Evolutionary conservation across 768 basidiomycete species (phyloP).

Genomic region (Tubosaeta sp.): DNA sequence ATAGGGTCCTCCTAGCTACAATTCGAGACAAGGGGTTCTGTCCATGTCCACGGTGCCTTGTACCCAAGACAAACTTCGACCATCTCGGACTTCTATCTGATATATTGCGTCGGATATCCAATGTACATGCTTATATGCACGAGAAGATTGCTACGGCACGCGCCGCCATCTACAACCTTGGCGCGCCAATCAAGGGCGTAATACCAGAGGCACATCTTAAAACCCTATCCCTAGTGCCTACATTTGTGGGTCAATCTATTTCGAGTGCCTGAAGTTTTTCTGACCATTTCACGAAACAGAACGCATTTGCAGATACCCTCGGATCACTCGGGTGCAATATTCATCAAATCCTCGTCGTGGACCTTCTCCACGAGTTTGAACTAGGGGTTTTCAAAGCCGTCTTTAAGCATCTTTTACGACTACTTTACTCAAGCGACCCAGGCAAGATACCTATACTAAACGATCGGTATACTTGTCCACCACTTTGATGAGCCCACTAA

Average conservation of each 20-base stretch:
- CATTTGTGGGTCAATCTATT: slow-evolving; percentile 4
- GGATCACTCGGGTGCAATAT: slow-evolving; percentile 19
- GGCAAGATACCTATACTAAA: slow-evolving; percentile 21
- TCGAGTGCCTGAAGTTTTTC: neutral
- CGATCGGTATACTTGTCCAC: slow-evolving; percentile 10
- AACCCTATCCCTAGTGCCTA: slow-evolving; percentile 8
- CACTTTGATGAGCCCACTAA: no score
- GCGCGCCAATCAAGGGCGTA: slow-evolving; percentile 9
- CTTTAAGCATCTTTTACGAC: slow-evolving; percentile 34
- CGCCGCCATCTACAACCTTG: slow-evolving; percentile 8
- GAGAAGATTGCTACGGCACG: neutral
- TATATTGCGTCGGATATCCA: neutral
- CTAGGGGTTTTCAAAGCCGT: slow-evolving; percentile 37
- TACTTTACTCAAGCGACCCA: slow-evolving; percentile 20
- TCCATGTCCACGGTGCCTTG: slow-evolving; percentile 29
- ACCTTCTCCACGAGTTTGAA: slow-evolving; percentile 41
- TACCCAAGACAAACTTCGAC: slow-evolving; percentile 12
- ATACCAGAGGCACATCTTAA: slow-evolving; percentile 9
- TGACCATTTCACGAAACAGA: slow-evolving; percentile 23
- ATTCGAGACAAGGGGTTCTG: slow-evolving; percentile 27
- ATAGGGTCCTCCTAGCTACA: slow-evolving; percentile 25
- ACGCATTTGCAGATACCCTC: slow-evolving; percentile 29
- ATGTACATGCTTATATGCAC: neutral
- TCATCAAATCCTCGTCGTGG: slow-evolving; percentile 26
- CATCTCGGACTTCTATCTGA: slow-evolving; percentile 13